A percentile compares a stretch with the other conserved stretches of the same genome.
Conservation (phyloP, 495 filamentous ascomycete genomes). For the Schizothecium vesticola region DNA sequence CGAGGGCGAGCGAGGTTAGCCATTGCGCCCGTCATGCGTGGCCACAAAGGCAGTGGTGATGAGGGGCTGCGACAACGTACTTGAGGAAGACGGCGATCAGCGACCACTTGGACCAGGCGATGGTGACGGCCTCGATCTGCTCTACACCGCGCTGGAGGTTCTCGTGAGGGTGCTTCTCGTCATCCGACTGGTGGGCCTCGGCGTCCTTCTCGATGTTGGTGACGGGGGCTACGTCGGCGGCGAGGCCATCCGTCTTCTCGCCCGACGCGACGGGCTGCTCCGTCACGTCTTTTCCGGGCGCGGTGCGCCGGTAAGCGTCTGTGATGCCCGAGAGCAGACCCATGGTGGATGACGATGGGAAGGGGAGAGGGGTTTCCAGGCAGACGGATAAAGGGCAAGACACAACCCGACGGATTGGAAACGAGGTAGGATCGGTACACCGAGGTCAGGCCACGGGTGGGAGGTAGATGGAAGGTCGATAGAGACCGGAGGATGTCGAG, state of each 20-base stretch:
- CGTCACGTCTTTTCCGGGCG: background rate
- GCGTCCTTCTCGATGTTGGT: background rate
- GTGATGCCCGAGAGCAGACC: background rate
- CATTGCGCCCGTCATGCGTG: background rate
- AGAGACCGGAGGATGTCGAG: background rate
- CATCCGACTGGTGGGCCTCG: constrained; percentile 22
- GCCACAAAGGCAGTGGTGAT: background rate
- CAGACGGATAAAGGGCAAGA: background rate
- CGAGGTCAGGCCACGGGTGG: background rate
- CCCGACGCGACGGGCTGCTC: background rate
- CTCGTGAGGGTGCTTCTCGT: background rate
- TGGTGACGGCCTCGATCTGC: constrained; percentile 38
- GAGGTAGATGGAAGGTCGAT: background rate
- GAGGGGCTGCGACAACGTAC: constrained; percentile 18
- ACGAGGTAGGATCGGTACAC: background rate
- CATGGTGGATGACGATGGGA: background rate
- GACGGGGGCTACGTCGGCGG: background rate
- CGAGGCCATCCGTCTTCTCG: constrained; percentile 1
- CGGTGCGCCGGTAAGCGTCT: background rate
- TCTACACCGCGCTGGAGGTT: constrained; percentile 35
- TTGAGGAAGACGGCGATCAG: constrained; percentile 34
- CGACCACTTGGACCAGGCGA: constrained; percentile 35
- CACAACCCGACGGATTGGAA: background rate
- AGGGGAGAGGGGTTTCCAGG: background rate
- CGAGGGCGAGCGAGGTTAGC: background rate